These are phyloP conservation scores for Nicotiana attenuata DNA, from an alignment of 257 asterid genomes.

Conservation along the genomic window DNA sequence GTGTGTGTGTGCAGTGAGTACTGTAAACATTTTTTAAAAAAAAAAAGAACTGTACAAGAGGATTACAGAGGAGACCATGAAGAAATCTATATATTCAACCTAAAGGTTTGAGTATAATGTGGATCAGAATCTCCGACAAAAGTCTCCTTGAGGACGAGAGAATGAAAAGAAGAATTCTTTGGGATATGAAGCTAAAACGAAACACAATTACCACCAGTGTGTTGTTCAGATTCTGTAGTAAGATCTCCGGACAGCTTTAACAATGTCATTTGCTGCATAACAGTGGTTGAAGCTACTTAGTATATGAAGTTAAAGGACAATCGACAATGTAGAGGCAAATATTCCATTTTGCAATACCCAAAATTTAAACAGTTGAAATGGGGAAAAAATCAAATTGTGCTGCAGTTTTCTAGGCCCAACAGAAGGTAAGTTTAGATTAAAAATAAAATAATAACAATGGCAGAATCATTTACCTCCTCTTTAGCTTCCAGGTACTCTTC, in stretches of 20 bases:
- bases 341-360: not conserved
- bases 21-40: not conserved
- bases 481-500: constrained; percentile 4
- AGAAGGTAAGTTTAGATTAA: not conserved
- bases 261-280: constrained; percentile 3
- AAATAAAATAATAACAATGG: not conserved
- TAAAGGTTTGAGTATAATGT: not conserved
- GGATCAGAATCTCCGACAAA: not conserved
- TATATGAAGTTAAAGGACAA: not conserved
- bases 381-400: not conserved
- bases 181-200: constrained; percentile 8
- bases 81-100: not conserved
- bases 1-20: not conserved
- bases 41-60: not conserved
- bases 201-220: not conserved
- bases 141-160: not conserved
- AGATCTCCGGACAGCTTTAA: constrained; percentile 3
- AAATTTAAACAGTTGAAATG: not conserved
- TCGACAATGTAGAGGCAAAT: not conserved
- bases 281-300: not conserved
- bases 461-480: not conserved
- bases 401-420: not conserved
- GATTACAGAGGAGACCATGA: not conserved
- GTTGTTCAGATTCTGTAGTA: not conserved
- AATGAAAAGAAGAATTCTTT: not conserved